These are phyloP conservation scores for Sporothrix brunneoviolacea DNA, from an alignment of 2,329 filamentous ascomycete species.

Conservation along the genomic window DNA sequence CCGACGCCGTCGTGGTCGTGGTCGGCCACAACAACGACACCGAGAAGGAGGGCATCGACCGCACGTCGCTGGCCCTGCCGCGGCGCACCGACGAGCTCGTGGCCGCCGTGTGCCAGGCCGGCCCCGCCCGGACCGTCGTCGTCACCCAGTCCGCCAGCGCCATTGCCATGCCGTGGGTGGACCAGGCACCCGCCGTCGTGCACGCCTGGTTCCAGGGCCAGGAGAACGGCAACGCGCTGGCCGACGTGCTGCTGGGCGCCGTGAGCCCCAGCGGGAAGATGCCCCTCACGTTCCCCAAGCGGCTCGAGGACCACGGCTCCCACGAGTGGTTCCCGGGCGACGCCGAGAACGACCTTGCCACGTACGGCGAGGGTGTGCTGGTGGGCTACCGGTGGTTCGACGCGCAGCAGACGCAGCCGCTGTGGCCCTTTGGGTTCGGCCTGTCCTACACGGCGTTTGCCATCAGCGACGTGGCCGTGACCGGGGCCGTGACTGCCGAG, in stretches of 20 bases:
- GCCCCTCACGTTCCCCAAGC: constrained; percentile 57
- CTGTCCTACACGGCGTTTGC: constrained; percentile 24
- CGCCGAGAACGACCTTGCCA: constrained; percentile 45
- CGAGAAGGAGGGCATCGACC: constrained; percentile 17
- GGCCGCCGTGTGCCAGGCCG: constrained; percentile 39
- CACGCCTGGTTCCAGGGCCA: constrained; percentile 88
- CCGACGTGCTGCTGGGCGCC: constrained; percentile 68
- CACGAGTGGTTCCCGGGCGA: constrained; percentile 62
- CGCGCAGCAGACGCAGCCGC: constrained; percentile 31
- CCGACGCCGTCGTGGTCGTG: constrained; percentile 11
- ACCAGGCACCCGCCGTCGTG: constrained; percentile 42
- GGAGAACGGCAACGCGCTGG: constrained; percentile 74
- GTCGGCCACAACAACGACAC: constrained; percentile 24
- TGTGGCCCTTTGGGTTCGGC: constrained; percentile 23
- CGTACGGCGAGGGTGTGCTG: constrained; percentile 68
- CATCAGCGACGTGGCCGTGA: constrained; percentile 38
- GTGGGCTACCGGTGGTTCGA: constrained; percentile 70
- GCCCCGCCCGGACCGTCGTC: constrained; percentile 36
- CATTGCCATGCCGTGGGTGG: constrained; percentile 53
- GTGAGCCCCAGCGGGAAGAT: constrained; percentile 65
- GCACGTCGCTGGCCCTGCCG: constrained; percentile 14
- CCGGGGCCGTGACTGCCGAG: too few relatives aligned
- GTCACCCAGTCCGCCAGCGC: constrained; percentile 75
- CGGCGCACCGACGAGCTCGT: constrained; percentile 28
- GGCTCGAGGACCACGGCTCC: constrained; percentile 59